phyloP scores from a whole-genome alignment of 2,329 filamentous ascomycete species.

The Penicillium sp. region DNA sequence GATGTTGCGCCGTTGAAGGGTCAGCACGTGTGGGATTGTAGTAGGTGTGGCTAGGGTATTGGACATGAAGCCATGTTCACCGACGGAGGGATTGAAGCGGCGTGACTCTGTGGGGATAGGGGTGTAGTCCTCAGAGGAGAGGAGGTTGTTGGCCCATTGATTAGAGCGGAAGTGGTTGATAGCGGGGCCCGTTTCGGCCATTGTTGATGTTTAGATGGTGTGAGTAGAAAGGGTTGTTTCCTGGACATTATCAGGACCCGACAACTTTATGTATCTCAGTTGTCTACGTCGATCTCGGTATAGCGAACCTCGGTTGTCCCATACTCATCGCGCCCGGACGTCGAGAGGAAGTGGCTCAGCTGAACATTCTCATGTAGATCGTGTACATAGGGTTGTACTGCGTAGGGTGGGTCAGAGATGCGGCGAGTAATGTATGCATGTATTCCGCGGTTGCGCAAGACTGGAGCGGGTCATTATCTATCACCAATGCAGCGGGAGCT shows the following conservation, averaged over 20 bases:
- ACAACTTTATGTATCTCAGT: not conserved
- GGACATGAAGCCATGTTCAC: constrained; percentile 43
- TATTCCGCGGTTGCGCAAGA: no score
- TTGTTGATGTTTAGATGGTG: constrained; percentile 3
- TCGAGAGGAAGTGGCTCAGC: no score
- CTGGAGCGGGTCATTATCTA: no score
- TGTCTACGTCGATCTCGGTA: not conserved
- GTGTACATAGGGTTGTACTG: no score
- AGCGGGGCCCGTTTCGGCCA: constrained; percentile 14
- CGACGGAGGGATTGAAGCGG: constrained; percentile 34
- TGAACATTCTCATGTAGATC: no score
- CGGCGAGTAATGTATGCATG: no score
- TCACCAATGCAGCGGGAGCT: no score
- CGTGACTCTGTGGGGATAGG: constrained; percentile 40
- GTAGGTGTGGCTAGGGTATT: constrained; percentile 34
- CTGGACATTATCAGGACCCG: not conserved
- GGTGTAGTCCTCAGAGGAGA: constrained; percentile 35
- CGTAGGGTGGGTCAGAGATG: no score
- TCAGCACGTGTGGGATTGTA: constrained; percentile 41
- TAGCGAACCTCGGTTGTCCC: constrained; percentile 10
- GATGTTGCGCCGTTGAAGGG: constrained; percentile 33
- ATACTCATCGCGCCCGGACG: no score
- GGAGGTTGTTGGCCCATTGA: constrained; percentile 29
- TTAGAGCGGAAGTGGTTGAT: constrained; percentile 26
- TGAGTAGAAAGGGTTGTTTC: not conserved